Conservation (phyloP, 1,139 yeast species). For the Barnettozyma hawaiiensis region DNA sequence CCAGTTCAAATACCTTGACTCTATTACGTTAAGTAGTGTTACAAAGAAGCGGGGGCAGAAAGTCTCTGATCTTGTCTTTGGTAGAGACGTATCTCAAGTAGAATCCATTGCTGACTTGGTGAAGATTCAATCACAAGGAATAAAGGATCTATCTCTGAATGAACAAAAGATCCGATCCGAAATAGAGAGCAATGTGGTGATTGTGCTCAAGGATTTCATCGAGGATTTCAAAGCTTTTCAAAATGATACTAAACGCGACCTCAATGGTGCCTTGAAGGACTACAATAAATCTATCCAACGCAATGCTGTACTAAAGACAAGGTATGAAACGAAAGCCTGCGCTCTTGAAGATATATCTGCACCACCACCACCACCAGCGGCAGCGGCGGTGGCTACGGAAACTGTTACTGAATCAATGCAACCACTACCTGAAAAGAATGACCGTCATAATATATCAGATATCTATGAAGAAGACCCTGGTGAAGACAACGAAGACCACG, state of each 20-base stretch:
- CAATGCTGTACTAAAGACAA: conserved; percentile 10
- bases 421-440: conserved; percentile 3
- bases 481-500: conserved; percentile 19
- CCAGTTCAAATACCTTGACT: conserved; percentile 10
- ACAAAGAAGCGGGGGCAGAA: neutral
- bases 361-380: no score
- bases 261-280: conserved; percentile 10
- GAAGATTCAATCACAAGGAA: conserved; percentile 6
- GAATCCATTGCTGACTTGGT: conserved; percentile 10
- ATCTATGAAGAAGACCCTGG: conserved; percentile 2
- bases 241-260: conserved; percentile 6
- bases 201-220: conserved; percentile 19
- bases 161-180: conserved; percentile 10
- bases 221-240: conserved; percentile 19
- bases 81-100: neutral
- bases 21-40: neutral
- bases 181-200: conserved; percentile 15
- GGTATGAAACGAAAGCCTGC: conserved; percentile 14
- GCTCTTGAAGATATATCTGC: conserved; percentile 15
- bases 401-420: neutral
- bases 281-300: conserved; percentile 13
- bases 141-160: conserved; percentile 6
- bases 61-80: neutral
- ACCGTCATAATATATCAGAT: neutral
- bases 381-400: no score